Evolutionary conservation across 2,329 filamentous ascomycete species (phyloP).

Genomic region (Penicillium olsonii): DNA sequence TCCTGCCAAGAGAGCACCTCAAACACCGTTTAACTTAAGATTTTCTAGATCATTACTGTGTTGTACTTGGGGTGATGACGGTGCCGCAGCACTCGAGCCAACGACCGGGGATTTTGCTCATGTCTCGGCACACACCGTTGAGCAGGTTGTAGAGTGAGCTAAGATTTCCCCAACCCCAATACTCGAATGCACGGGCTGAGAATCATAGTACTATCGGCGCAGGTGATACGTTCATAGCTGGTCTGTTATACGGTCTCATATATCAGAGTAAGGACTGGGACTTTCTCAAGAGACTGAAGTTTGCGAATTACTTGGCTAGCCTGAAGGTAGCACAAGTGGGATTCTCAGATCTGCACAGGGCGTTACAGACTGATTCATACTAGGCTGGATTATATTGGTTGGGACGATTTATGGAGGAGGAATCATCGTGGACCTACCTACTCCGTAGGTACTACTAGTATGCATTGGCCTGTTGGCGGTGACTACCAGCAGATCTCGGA

Average conservation of each 20-base stretch:
- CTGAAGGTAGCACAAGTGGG: constrained; percentile 68
- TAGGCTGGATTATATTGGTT: neutral
- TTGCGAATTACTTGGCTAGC: constrained; percentile 68
- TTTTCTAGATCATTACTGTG: constrained; percentile 49
- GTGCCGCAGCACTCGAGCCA: constrained; percentile 52
- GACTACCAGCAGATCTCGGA: neutral
- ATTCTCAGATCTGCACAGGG: constrained; percentile 56
- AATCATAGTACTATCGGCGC: constrained; percentile 66
- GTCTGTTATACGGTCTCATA: constrained; percentile 64
- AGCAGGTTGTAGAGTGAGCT: constrained; percentile 62
- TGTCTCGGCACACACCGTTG: constrained; percentile 46
- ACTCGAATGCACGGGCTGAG: constrained; percentile 8
- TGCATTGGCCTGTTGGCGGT: too few species aligned
- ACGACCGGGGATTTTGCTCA: constrained; percentile 37
- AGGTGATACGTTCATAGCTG: constrained; percentile 75
- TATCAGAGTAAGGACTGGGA: constrained; percentile 54
- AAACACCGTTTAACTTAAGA: neutral
- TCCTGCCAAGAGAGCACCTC: neutral
- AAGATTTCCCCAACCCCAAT: neutral
- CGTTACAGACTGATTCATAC: constrained; percentile 4
- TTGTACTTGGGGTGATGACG: constrained; percentile 62
- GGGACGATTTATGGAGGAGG: too few species aligned
- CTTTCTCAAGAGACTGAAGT: constrained; percentile 52
- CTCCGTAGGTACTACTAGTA: too few species aligned
- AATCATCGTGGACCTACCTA: too few species aligned